Evolutionary conservation across 2,329 filamentous ascomycete genomes (phyloP).

Genomic region (Hymenoscyphus linearis): DNA sequence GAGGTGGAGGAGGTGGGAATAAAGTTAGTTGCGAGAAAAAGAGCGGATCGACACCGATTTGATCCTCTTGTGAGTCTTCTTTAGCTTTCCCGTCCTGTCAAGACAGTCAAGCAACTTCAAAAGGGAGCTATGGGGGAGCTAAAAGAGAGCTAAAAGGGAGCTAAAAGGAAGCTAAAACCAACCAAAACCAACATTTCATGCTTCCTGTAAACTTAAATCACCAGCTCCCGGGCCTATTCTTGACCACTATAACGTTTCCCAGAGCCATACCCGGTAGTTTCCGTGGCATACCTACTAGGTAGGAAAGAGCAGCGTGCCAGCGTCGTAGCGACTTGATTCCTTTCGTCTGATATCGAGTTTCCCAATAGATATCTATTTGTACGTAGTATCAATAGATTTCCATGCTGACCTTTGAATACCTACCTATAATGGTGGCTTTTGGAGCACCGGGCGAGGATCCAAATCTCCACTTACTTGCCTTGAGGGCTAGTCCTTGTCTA

Average conservation of each 20-base stretch:
- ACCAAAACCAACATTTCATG: background rate
- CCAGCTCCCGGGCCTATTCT: background rate
- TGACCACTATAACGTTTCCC: background rate
- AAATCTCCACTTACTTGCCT: background rate
- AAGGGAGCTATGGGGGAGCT: background rate
- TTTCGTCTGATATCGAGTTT: background rate
- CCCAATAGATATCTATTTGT: too few relatives aligned
- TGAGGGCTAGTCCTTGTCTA: slow-evolving; percentile 3
- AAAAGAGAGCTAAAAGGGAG: background rate
- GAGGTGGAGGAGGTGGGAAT: background rate
- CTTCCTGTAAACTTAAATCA: background rate
- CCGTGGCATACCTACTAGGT: background rate
- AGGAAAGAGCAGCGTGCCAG: background rate
- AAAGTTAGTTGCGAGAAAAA: background rate
- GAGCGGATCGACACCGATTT: background rate
- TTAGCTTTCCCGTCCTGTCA: background rate
- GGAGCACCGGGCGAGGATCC: background rate
- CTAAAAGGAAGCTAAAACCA: background rate
- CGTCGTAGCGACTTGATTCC: background rate
- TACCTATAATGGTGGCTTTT: background rate
- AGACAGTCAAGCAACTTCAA: background rate
- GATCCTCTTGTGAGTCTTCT: background rate
- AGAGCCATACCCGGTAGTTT: background rate
- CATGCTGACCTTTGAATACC: background rate
- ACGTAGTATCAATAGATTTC: background rate